Percentiles rank a stretch among this genome's conserved stretches.
Evolutionary conservation across 129 eudicot species (phyloP).

Genomic region (Gnaphalium uliginosum): DNA sequence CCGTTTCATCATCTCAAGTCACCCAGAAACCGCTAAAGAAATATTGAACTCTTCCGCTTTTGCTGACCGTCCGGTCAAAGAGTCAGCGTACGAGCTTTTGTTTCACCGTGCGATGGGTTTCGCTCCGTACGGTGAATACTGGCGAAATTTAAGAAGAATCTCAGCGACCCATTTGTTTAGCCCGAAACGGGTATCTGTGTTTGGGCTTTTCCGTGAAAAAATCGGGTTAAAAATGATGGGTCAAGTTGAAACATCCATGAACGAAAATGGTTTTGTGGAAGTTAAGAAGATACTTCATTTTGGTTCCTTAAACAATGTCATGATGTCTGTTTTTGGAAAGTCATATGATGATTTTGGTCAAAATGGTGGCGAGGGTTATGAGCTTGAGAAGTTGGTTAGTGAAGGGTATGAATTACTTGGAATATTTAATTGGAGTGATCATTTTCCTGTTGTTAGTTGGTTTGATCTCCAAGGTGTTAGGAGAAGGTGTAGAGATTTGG

Average conservation of each 20-base stretch:
- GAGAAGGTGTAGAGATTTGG: slow-evolving; percentile 60
- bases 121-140: slow-evolving; percentile 87
- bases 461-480: slow-evolving; percentile 91
- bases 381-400: slow-evolving; percentile 61
- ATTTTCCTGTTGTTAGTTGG: slow-evolving; percentile 72
- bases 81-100: slow-evolving; percentile 81
- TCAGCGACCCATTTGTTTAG: slow-evolving; percentile 82
- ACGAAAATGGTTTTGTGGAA: slow-evolving; percentile 50
- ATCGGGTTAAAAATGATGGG: slow-evolving; percentile 64
- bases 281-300: slow-evolving; percentile 66
- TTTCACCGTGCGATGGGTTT: slow-evolving; percentile 94
- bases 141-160: slow-evolving; percentile 78
- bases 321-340: slow-evolving; percentile 87
- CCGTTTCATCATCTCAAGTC: slow-evolving; percentile 64
- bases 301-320: slow-evolving; percentile 86
- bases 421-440: slow-evolving; percentile 86
- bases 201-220: slow-evolving; percentile 45
- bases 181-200: slow-evolving; percentile 54
- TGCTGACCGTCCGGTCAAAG: slow-evolving; percentile 92
- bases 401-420: slow-evolving; percentile 91
- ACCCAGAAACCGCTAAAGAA: slow-evolving; percentile 75
- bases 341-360: slow-evolving; percentile 37
- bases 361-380: slow-evolving; percentile 28
- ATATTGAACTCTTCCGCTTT: slow-evolving; percentile 66
- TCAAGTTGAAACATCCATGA: slow-evolving; percentile 45